A percentile compares a stretch with the other conserved stretches of the same genome.
Conservation (phyloP, 768 basidiomycete genomes). For the Kwoniella europaea region DNA sequence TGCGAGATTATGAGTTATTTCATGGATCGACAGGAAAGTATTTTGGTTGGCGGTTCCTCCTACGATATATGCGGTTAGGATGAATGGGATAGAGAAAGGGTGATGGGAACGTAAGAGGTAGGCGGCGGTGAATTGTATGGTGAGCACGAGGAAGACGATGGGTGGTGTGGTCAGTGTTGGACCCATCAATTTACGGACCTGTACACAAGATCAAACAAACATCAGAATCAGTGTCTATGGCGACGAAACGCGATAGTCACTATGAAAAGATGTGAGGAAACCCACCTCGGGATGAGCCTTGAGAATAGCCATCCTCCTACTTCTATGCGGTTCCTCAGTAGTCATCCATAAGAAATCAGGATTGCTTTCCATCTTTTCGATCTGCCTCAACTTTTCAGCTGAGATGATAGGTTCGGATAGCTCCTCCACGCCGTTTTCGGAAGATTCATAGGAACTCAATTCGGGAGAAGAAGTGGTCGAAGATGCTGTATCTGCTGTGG, state of each 20-base stretch:
- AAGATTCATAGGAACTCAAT: conserved; percentile 21
- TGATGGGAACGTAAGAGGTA: conserved; percentile 70
- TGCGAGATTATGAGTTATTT: conserved; percentile 96
- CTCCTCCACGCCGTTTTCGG: conserved; percentile 13
- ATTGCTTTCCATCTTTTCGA: conserved; percentile 34
- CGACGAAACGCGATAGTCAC: no score
- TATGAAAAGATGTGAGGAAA: conserved; percentile 2
- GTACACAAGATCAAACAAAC: background rate
- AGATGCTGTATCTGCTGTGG: conserved; percentile 6
- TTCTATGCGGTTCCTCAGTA: conserved; percentile 96
- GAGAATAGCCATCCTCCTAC: conserved; percentile 82
- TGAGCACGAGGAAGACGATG: conserved; percentile 79
- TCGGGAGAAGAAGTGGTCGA: conserved; percentile 22
- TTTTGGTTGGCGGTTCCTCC: conserved; percentile 98
- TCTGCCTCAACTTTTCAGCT: background rate
- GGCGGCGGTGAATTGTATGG: conserved; percentile 72
- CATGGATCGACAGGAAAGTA: conserved; percentile 95
- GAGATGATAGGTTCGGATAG: conserved; percentile 1
- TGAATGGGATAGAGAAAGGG: conserved; percentile 73
- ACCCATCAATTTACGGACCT: conserved; percentile 98
- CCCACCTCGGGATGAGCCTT: conserved; percentile 89
- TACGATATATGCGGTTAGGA: conserved; percentile 77
- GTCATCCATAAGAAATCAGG: conserved; percentile 92
- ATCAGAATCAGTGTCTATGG: background rate
- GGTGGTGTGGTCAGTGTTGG: conserved; percentile 90